Conservation (phyloP, 176 grass and related monocot species). For the Oryza punctata region DNA sequence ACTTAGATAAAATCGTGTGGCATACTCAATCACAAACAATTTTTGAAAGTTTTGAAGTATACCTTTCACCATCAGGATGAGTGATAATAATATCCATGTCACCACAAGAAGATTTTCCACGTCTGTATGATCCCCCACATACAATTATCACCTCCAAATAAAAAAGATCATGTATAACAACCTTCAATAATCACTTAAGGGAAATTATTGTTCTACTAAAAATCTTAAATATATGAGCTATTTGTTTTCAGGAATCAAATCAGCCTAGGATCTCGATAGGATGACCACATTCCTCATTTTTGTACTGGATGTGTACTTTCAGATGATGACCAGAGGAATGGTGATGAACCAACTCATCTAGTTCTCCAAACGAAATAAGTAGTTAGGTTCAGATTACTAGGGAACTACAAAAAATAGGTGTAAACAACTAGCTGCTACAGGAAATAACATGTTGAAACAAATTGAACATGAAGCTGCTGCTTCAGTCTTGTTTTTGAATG, state of each 20-base stretch:
- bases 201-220: not conserved
- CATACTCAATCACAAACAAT: not conserved
- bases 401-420: conserved; percentile 6
- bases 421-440: not conserved
- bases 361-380: not conserved
- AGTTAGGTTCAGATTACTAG: not conserved
- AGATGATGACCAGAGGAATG: not conserved
- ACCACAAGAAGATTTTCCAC: conserved; percentile 94
- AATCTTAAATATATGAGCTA: not conserved
- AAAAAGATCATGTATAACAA: conserved; percentile 14
- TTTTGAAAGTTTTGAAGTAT: conserved; percentile 14
- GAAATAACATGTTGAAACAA: conserved; percentile 1
- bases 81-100: conserved; percentile 95
- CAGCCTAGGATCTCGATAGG: not conserved
- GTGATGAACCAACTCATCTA: not conserved
- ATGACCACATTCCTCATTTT: not conserved
- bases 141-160: conserved; percentile 73
- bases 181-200: not conserved
- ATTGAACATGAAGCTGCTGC: not conserved
- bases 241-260: not conserved
- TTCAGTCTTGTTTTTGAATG: conserved; percentile 20
- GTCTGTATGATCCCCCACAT: conserved; percentile 95
- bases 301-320: not conserved
- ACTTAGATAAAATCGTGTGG: not conserved
- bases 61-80: conserved; percentile 92